phyloP scores from a whole-genome alignment of 2,329 filamentous ascomycete genomes.

The Colletotrichum somersetense region DNA sequence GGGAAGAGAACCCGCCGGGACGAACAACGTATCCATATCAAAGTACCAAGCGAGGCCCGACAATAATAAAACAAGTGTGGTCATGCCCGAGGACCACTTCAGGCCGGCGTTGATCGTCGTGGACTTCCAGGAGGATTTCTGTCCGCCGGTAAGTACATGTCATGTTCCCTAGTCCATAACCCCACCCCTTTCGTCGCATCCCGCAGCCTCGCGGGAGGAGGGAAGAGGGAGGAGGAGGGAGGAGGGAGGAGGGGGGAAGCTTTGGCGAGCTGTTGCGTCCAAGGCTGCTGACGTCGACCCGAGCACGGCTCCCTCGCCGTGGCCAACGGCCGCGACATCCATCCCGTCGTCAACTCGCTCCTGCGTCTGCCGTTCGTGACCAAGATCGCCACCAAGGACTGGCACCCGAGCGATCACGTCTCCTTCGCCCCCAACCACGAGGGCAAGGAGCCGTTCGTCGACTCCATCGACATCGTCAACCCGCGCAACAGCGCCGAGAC shows the following conservation, averaged over 20 bases:
- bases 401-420: slow-evolving; percentile 84
- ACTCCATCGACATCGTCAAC: slow-evolving; percentile 74
- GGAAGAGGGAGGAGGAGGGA: too few species aligned
- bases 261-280: background rate
- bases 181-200: slow-evolving; percentile 21
- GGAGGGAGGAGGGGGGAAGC: too few species aligned
- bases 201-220: background rate
- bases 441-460: slow-evolving; percentile 75
- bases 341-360: slow-evolving; percentile 79
- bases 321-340: slow-evolving; percentile 76
- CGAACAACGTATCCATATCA: background rate
- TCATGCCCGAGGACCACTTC: slow-evolving; percentile 51
- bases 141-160: slow-evolving; percentile 77
- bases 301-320: slow-evolving; percentile 90
- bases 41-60: background rate
- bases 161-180: slow-evolving; percentile 8
- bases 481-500: slow-evolving; percentile 72
- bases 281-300: slow-evolving; percentile 22
- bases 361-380: slow-evolving; percentile 77
- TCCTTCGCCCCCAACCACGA: slow-evolving; percentile 89
- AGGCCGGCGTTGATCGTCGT: slow-evolving; percentile 76
- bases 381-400: slow-evolving; percentile 92
- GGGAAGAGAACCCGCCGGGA: background rate
- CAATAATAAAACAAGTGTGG: background rate
- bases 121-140: slow-evolving; percentile 96